These are phyloP conservation scores for Botrytis hyacinthi DNA, from an alignment of 2,329 filamentous ascomycete species.

Conservation along the genomic window DNA sequence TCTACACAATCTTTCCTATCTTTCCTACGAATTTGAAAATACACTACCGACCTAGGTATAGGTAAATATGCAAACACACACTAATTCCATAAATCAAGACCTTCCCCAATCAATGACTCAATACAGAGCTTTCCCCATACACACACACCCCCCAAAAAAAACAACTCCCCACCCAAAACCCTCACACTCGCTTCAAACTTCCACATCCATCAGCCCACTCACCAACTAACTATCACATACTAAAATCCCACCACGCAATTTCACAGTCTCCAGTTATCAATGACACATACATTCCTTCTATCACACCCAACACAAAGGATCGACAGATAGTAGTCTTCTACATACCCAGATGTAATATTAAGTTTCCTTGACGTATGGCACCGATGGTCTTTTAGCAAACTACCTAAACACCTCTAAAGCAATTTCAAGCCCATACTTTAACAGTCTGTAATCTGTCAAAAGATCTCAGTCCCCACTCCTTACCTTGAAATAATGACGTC, in stretches of 20 bases:
- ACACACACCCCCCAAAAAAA: not conserved
- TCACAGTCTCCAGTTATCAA: not conserved
- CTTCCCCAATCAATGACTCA: not conserved
- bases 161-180: not conserved
- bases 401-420: not conserved
- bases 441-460: not conserved
- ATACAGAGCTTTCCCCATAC: not conserved
- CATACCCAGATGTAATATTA: not conserved
- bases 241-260: not conserved
- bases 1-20: not conserved
- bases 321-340: not conserved
- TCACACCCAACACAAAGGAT: accelerated
- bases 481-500: not conserved
- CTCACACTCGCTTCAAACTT: too few species aligned
- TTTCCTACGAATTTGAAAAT: not conserved
- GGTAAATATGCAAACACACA: not conserved
- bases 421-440: not conserved
- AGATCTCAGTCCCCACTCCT: not conserved
- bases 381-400: not conserved
- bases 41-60: too few species aligned
- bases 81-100: not conserved
- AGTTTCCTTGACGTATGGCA: accelerated
- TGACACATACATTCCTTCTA: too few species aligned
- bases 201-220: not conserved
- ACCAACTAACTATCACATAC: not conserved